A percentile compares a stretch with the other conserved stretches of the same genome.
Evolutionary conservation across 225 moss, liverwort and hornwort species (phyloP).

Genomic region (Lunularia cruciata): DNA sequence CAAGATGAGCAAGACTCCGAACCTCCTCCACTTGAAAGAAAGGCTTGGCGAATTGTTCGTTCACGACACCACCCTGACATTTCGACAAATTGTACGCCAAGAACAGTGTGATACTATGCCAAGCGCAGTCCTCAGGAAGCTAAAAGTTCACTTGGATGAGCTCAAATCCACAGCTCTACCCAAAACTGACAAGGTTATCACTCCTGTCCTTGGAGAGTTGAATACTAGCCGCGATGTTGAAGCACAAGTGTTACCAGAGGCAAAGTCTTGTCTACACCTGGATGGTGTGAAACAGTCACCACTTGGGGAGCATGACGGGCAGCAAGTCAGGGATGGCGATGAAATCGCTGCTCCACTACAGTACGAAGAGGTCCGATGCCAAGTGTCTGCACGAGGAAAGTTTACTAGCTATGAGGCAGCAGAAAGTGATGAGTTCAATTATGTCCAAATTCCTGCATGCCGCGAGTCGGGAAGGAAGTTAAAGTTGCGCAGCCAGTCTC

Average conservation of each 20-base stretch:
- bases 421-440: not conserved
- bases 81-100: constrained; percentile 21
- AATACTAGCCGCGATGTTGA: not conserved
- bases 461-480: not conserved
- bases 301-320: not conserved
- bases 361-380: not conserved
- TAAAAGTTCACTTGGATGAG: constrained; percentile 3
- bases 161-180: constrained; percentile 2
- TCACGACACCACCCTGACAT: constrained; percentile 17
- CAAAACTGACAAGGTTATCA: not conserved
- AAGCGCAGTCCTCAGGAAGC: constrained; percentile 5
- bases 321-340: not conserved
- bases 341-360: not conserved
- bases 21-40: constrained; percentile 19
- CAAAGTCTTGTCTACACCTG: not conserved
- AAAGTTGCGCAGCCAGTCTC: constrained; percentile 5
- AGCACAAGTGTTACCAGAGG: not conserved
- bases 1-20: not conserved
- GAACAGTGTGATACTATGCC: constrained; percentile 29
- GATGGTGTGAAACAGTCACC: not conserved
- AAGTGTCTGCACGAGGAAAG: too few relatives aligned
- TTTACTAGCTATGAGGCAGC: not conserved
- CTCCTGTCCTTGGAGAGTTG: not conserved
- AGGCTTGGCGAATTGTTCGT: not conserved
- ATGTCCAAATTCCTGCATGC: not conserved